Conservation (phyloP, 192 early-diverging fungal species). For the Mortierella hygrophila region DNA sequence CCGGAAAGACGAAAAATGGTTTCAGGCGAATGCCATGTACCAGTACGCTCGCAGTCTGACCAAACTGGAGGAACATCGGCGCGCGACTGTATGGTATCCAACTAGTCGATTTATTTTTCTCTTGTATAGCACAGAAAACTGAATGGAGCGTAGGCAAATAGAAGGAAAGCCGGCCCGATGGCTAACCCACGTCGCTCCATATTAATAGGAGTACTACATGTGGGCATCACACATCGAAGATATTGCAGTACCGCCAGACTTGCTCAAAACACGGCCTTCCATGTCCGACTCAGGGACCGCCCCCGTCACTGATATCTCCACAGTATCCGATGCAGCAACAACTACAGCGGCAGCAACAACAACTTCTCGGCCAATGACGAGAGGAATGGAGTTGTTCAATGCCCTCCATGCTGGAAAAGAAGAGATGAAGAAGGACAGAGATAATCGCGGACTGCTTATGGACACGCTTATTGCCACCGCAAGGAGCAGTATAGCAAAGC, state of each 20-base stretch:
- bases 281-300: not conserved
- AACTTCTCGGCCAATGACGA: not conserved
- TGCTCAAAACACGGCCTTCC: not conserved
- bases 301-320: not conserved
- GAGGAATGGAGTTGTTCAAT: not conserved
- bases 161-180: not conserved
- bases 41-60: conserved; percentile 22
- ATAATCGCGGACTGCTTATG: not conserved
- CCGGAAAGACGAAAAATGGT: conserved; percentile 23
- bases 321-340: not conserved
- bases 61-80: conserved; percentile 17
- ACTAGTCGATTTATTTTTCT: not conserved
- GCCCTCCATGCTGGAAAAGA: not conserved
- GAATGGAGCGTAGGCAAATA: too few relatives aligned
- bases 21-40: conserved; percentile 11
- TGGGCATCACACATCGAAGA: not conserved
- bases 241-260: not conserved
- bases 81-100: conserved; percentile 18
- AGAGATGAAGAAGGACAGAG: not conserved
- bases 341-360: not conserved
- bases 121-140: not conserved
- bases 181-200: not conserved
- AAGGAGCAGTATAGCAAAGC: not conserved
- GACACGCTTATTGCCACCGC: not conserved
- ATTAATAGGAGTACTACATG: conserved; percentile 24